Evolutionary conservation across 164 flowering plant species (phyloP), one percentile per base, ranked within the genome.

Genomic region (Nymphaea colorata): DNA sequence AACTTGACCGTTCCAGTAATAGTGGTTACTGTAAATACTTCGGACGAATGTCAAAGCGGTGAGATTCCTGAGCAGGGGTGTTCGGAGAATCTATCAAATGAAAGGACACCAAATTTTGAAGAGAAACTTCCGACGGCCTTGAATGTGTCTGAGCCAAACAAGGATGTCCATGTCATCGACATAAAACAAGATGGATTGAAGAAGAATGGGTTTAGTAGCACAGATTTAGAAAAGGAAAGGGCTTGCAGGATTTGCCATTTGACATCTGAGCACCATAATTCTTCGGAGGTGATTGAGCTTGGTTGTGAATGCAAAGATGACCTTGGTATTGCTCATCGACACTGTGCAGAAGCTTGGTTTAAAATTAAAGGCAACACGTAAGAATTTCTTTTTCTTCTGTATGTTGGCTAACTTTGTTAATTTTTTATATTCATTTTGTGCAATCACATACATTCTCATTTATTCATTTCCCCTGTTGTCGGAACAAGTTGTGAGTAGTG

Each of bases 341-440:
- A 76, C 69, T 93, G 98, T 64, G 97, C 96, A 4, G 96, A 90
- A 78, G 84, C 91, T 2, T 93, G 98, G 98, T 93, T 93, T 70
- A 90, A 78, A 80, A 79, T 83, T 1, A 93, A 75, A 76, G 98
- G 98, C 66, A 87, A 90, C 77, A 87, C 94, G 98, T 93, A 84
- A 65, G 43, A 4, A 12, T 62, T 47, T 62, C 41, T 61, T 47
- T 47, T 12, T 47, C 11, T 12, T 47, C 7, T 47, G 12, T 47
- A 47, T 47, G 55, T 47, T 47, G 7, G 12, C 12, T 47, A 47
- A 25, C 1, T 25, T 25, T 25, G 36, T 25, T 47, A 6, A 47
- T 6, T 47, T 47, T 47, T 6, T 47, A 47, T 6, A 2, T 47
- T 47, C 11, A 47, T 7, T 7, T 47, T 47, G 55, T 47, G 7